Percentiles rank a stretch among this genome's conserved stretches.
Evolutionary conservation across 116 monocot species (phyloP).

Genomic region (Dioscorea cayenensis): DNA sequence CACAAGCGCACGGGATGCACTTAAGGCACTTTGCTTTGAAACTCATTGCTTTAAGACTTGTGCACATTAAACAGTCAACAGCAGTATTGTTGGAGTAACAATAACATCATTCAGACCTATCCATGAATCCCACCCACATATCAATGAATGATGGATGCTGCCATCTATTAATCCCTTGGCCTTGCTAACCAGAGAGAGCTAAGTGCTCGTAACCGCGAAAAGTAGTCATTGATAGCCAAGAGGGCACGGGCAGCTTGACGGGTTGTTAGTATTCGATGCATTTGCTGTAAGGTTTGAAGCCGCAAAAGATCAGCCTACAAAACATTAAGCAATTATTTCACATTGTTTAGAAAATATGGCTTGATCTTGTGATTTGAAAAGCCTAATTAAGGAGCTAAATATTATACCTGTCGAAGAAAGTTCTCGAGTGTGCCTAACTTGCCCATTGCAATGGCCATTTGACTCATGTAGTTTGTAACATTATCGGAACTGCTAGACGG

Average conservation of each 20-base stretch:
- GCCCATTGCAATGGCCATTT: constrained; percentile 86
- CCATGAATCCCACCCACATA: no score
- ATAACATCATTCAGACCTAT: no score
- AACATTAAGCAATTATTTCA: no score
- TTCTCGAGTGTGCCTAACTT: constrained; percentile 78
- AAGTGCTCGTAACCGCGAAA: constrained; percentile 1
- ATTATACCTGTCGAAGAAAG: constrained; percentile 69
- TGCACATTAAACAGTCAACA: no score
- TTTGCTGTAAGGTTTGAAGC: constrained; percentile 9
- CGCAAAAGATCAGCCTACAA: constrained; percentile 9
- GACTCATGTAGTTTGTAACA: constrained; percentile 71
- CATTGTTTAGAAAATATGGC: no score
- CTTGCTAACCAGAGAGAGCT: constrained; percentile 12
- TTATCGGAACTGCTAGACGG: constrained; percentile 35
- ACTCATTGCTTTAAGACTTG: no score
- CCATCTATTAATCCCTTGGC: constrained; percentile 1
- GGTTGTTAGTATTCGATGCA: constrained; percentile 11
- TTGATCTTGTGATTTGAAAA: no score
- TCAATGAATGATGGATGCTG: no score
- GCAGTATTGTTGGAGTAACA: no score
- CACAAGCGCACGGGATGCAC: no score
- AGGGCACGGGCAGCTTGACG: constrained; percentile 13
- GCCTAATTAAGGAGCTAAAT: not conserved
- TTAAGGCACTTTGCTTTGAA: no score
- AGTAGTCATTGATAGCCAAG: constrained; percentile 7